Percentiles rank a stretch among this genome's conserved stretches.
Evolutionary conservation across 2,329 filamentous ascomycete genomes (phyloP).

Genomic region (Coniochaeta sp.): DNA sequence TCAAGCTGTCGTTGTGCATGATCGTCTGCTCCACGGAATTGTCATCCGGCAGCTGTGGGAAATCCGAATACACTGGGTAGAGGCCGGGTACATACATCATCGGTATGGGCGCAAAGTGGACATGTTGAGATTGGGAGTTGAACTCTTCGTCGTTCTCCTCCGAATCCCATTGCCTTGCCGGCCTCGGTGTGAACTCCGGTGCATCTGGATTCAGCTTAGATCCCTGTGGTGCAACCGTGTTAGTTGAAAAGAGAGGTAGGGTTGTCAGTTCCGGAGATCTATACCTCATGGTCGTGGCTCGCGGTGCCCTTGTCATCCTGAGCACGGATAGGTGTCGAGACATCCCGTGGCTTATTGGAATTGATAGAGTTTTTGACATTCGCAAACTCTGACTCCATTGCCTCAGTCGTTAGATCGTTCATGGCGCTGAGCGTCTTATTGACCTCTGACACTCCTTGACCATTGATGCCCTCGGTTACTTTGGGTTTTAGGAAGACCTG

Average conservation of each 20-base stretch:
- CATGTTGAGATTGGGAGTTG: background rate
- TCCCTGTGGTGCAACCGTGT: slow-evolving; percentile 30
- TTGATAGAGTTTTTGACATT: slow-evolving; percentile 20
- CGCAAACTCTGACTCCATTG: slow-evolving; percentile 24
- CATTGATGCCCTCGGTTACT: slow-evolving; percentile 23
- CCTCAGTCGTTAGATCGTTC: slow-evolving; percentile 29
- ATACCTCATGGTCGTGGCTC: slow-evolving; percentile 43
- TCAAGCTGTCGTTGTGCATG: background rate
- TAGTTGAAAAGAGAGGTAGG: slow-evolving; percentile 34
- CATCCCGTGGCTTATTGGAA: background rate
- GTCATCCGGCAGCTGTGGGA: slow-evolving; percentile 9
- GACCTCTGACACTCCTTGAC: slow-evolving; percentile 11
- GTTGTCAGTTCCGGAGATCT: slow-evolving; percentile 20
- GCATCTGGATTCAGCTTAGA: slow-evolving; percentile 49
- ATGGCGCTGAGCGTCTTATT: slow-evolving; percentile 18
- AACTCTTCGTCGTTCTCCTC: background rate
- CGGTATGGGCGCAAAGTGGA: background rate
- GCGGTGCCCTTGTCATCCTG: slow-evolving; percentile 7
- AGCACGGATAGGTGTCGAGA: background rate
- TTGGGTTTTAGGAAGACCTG: slow-evolving; percentile 49
- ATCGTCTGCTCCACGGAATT: slow-evolving; percentile 11
- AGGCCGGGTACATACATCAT: background rate
- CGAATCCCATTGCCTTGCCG: slow-evolving; percentile 6
- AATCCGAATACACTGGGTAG: background rate
- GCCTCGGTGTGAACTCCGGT: slow-evolving; percentile 45